Percentiles rank a stretch among this genome's conserved stretches.
phyloP scores from a whole-genome alignment of 2,329 filamentous ascomycete genomes.

The Sphaerulina musiva region DNA sequence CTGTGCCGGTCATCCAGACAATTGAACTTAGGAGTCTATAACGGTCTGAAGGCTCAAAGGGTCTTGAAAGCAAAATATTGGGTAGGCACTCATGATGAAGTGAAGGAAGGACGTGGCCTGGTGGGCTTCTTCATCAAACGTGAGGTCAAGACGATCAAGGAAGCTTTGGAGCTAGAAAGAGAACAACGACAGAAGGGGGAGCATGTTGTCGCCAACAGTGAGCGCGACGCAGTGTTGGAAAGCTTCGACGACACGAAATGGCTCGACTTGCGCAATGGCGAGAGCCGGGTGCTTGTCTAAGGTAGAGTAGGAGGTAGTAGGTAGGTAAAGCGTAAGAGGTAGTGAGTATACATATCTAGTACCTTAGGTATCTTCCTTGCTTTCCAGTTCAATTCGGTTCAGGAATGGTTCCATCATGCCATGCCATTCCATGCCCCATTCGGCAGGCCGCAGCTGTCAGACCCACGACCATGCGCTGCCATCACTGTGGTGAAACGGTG shows the following conservation, averaged over 20 bases:
- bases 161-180: conserved; percentile 45
- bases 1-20: conserved; percentile 33
- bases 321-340: no score
- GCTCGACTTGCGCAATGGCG: conserved; percentile 51
- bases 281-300: conserved; percentile 44
- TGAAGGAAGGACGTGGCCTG: conserved; percentile 54
- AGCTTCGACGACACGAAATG: conserved; percentile 43
- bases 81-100: conserved; percentile 60
- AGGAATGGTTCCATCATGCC: no score
- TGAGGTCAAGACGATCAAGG: conserved; percentile 39
- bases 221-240: conserved; percentile 29
- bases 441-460: no score
- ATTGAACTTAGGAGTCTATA: conserved; percentile 58
- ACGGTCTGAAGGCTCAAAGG: conserved; percentile 52
- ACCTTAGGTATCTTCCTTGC: no score
- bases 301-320: no score
- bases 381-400: no score
- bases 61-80: conserved; percentile 54
- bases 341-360: no score
- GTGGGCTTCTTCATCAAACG: conserved; percentile 47
- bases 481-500: no score
- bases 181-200: conserved; percentile 33
- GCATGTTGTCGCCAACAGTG: conserved; percentile 19
- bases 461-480: no score
- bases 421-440: no score